phyloP scores from a whole-genome alignment of 2,329 filamentous ascomycete genomes.

The Pseudogymnoascus sp. region DNA sequence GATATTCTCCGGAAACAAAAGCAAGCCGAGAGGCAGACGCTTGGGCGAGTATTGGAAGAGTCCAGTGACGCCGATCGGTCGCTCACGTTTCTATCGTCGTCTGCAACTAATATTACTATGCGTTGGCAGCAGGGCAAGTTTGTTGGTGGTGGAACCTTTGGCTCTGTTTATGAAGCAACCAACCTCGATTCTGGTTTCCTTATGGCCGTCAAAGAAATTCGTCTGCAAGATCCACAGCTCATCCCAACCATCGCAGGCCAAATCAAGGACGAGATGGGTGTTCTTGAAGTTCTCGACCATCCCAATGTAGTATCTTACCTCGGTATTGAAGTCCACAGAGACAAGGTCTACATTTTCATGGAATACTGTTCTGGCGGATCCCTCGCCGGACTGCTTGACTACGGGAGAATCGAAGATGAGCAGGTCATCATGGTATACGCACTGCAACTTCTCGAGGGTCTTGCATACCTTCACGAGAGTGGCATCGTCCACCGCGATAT shows the following conservation, averaged over 20 bases:
- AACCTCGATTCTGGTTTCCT: conserved; percentile 92
- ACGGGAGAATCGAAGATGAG: conserved; percentile 95
- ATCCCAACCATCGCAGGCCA: conserved; percentile 91
- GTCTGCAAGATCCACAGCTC: conserved; percentile 89
- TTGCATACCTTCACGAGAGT: conserved; percentile 87
- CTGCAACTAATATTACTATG: conserved; percentile 88
- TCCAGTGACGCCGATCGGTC: conserved; percentile 95
- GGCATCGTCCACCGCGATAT: conserved; percentile 94
- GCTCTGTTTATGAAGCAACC: conserved; percentile 94
- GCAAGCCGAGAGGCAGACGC: conserved; percentile 75
- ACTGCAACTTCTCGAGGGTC: conserved; percentile 84
- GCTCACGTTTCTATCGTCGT: conserved; percentile 86
- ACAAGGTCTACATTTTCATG: conserved; percentile 99
- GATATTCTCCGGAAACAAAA: conserved; percentile 73
- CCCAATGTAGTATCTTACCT: conserved; percentile 98
- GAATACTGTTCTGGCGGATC: conserved; percentile 97
- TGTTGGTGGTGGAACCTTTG: conserved; percentile 93
- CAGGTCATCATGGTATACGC: conserved; percentile 97
- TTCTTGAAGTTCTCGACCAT: conserved; percentile 90
- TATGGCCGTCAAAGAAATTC: conserved; percentile 98
- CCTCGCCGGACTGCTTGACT: conserved; percentile 79
- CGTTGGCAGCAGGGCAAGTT: conserved; percentile 99
- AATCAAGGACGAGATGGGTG: conserved; percentile 95
- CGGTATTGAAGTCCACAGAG: conserved; percentile 94
- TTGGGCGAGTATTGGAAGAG: conserved; percentile 86